A percentile compares a stretch with the other conserved stretches of the same genome.
Conservation (phyloP, 495 filamentous ascomycete genomes). For the Chaetomium tenue region DNA sequence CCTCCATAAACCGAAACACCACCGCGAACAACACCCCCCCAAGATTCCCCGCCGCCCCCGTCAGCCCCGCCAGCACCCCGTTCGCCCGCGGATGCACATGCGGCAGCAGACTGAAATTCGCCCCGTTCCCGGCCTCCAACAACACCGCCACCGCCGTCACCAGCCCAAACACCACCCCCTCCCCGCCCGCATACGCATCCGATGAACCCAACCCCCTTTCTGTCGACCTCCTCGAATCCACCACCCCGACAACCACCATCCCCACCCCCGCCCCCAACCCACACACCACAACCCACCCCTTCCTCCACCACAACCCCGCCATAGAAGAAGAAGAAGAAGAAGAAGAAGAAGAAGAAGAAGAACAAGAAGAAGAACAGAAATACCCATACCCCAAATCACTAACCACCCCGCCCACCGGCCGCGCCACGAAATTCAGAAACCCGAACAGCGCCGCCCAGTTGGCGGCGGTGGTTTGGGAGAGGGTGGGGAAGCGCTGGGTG, state of each 20-base stretch:
- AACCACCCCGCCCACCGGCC: conserved; percentile 71
- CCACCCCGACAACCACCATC: conserved; percentile 66
- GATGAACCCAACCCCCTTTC: conserved; percentile 66
- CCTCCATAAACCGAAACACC: conserved; percentile 71
- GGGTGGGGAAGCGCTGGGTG: conserved; percentile 66
- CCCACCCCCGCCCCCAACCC: conserved; percentile 66
- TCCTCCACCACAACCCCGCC: conserved; percentile 68
- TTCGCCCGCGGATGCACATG: conserved; percentile 74
- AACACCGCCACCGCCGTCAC: conserved; percentile 72
- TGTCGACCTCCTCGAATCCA: conserved; percentile 62
- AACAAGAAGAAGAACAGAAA: background rate
- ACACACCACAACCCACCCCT: conserved; percentile 62
- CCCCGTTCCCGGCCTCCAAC: conserved; percentile 79
- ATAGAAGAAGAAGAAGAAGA: too few species aligned
- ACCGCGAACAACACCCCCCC: conserved; percentile 87
- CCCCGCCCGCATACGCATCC: conserved; percentile 51
- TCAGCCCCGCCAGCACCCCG: conserved; percentile 68
- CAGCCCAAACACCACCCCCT: conserved; percentile 75
- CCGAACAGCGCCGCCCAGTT: conserved; percentile 91
- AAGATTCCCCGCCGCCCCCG: conserved; percentile 77
- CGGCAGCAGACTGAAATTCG: conserved; percentile 80
- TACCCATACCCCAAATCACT: conserved; percentile 66
- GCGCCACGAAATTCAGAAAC: conserved; percentile 74
- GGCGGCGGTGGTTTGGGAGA: conserved; percentile 71
- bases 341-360: too few species aligned